These are phyloP conservation scores for Middelhovenomyces tepae DNA, from an alignment of 805 yeast species.

Conservation along the genomic window DNA sequence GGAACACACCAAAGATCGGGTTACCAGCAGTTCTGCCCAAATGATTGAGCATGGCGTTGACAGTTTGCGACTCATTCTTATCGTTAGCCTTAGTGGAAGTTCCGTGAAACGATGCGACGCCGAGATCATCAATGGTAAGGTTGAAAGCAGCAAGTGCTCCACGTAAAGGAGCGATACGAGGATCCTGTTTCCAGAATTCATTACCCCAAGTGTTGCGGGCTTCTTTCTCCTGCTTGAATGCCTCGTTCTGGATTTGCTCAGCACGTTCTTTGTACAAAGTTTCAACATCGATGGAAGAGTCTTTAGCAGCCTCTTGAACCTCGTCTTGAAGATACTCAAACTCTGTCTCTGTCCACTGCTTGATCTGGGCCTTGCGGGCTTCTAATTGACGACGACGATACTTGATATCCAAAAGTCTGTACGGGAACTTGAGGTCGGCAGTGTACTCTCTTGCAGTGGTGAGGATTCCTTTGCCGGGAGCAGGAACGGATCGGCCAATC, in stretches of 20 bases:
- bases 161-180: slow-evolving; percentile 92
- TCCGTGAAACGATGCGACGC: slow-evolving; percentile 98
- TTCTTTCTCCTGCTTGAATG: slow-evolving; percentile 71
- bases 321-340: slow-evolving; percentile 61
- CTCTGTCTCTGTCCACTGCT: slow-evolving; percentile 80
- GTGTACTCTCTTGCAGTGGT: slow-evolving; percentile 95
- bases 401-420: slow-evolving; percentile 77
- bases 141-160: slow-evolving; percentile 95
- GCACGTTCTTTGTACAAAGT: slow-evolving; percentile 71
- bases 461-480: slow-evolving; percentile 99
- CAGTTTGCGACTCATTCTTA: slow-evolving; percentile 91
- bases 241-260: slow-evolving; percentile 80
- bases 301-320: slow-evolving; percentile 46
- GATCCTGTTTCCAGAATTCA: slow-evolving; percentile 82
- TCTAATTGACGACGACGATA: slow-evolving; percentile 90
- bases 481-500: slow-evolving; percentile 98
- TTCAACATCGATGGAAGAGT: slow-evolving; percentile 33
- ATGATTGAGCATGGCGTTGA: slow-evolving; percentile 88
- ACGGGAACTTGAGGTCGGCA: slow-evolving; percentile 65
- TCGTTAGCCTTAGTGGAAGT: slow-evolving; percentile 98
- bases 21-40: slow-evolving; percentile 96
- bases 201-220: slow-evolving; percentile 95
- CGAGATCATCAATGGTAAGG: slow-evolving; percentile 88
- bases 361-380: slow-evolving; percentile 67
- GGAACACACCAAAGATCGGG: slow-evolving; percentile 97